These are phyloP conservation scores for Hordeum pubiflorum DNA, from an alignment of 202 grass and related monocot species.

Conservation along the genomic window DNA sequence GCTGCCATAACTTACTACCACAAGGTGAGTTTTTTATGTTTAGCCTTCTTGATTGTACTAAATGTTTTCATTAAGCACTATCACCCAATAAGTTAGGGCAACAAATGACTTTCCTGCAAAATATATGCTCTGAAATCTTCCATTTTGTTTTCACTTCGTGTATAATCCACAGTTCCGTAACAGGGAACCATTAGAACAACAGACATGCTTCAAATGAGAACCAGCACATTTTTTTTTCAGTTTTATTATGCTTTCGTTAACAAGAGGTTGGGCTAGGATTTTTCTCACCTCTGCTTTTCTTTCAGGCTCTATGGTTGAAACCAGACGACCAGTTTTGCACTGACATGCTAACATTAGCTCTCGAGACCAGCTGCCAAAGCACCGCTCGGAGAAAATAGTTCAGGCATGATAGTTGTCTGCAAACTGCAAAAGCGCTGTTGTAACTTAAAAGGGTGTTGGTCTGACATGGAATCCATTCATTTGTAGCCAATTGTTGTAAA, in stretches of 20 bases:
- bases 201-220: not conserved
- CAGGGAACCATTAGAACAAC: not conserved
- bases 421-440: not conserved
- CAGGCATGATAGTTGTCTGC: conserved; percentile 13
- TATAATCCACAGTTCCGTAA: not conserved
- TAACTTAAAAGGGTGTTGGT: conserved; percentile 10
- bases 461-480: not conserved
- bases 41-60: not conserved
- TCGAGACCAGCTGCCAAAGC: conserved; percentile 40
- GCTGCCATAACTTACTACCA: conserved; percentile 90
- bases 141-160: not conserved
- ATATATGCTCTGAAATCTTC: not conserved
- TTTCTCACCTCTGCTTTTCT: conserved; percentile 11
- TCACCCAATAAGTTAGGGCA: not conserved
- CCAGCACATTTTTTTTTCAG: not conserved
- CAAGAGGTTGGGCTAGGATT: not conserved
- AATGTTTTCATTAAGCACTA: not conserved
- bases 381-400: conserved; percentile 33
- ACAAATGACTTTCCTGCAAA: not conserved
- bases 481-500: conserved; percentile 36
- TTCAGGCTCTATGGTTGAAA: conserved; percentile 91
- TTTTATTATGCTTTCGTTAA: not conserved
- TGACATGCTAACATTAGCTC: conserved; percentile 82
- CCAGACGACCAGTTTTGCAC: conserved; percentile 87
- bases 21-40: conserved; percentile 46